phyloP scores from a whole-genome alignment of 345 rosid species.

The Eucalyptus victrix region DNA sequence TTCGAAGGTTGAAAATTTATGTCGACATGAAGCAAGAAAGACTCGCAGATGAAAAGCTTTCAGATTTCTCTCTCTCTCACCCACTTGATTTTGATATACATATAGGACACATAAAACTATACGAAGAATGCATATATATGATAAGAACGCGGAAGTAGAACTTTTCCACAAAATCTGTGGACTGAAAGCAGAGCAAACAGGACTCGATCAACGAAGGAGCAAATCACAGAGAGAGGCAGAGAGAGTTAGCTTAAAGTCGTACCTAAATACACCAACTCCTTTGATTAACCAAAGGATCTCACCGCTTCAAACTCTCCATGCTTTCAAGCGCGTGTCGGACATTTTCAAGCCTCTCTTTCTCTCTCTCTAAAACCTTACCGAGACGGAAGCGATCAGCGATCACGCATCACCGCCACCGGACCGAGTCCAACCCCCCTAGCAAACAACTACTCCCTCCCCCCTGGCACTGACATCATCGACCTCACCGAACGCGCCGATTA shows the following conservation, averaged over 20 bases:
- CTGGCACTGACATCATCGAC: neutral
- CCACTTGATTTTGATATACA: neutral
- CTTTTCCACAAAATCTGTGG: neutral
- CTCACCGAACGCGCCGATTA: neutral
- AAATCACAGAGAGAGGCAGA: neutral
- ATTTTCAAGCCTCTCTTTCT: neutral
- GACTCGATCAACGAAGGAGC: neutral
- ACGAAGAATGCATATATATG: neutral
- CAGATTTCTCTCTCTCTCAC: neutral
- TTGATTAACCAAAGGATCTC: neutral
- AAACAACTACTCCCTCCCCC: neutral
- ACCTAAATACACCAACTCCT: neutral
- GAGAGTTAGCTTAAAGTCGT: neutral
- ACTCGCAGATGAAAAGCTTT: neutral
- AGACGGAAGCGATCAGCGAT: neutral
- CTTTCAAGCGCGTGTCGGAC: neutral
- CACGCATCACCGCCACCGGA: neutral
- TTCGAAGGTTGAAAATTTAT: neutral
- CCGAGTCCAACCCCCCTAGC: neutral
- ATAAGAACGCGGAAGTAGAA: neutral
- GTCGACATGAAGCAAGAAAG: neutral
- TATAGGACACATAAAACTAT: neutral
- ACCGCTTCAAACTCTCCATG: neutral
- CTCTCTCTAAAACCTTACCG: neutral
- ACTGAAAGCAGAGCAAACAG: neutral